Evolutionary conservation across 805 yeast genomes (phyloP).

Genomic region (Kodamaea nitidulidarum): DNA sequence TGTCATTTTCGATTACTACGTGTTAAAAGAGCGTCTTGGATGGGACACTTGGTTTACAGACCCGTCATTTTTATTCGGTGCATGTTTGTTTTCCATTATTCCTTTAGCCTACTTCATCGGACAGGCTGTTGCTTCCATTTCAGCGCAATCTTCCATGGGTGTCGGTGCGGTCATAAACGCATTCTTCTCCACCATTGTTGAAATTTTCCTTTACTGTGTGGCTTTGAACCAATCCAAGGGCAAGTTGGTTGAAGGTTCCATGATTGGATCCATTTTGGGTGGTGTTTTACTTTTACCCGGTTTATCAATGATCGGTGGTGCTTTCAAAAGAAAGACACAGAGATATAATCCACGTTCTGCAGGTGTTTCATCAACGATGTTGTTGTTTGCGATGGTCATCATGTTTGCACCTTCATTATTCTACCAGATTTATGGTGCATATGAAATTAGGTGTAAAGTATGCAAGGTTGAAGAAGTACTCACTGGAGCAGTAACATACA

Average conservation of each 20-base stretch:
- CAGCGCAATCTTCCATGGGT: slow-evolving; percentile 98
- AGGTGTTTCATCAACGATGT: slow-evolving; percentile 95
- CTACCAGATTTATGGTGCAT: slow-evolving; percentile 85
- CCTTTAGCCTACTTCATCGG: slow-evolving; percentile 97
- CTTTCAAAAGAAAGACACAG: slow-evolving; percentile 86
- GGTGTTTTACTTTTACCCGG: slow-evolving; percentile 93
- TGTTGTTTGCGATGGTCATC: slow-evolving; percentile 82
- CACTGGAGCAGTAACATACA: background rate
- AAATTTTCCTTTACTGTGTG: slow-evolving; percentile 86
- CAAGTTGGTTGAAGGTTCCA: slow-evolving; percentile 87
- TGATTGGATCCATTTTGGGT: slow-evolving; percentile 90
- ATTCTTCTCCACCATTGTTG: slow-evolving; percentile 93
- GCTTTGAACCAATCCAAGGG: slow-evolving; percentile 86
- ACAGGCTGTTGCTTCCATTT: slow-evolving; percentile 98
- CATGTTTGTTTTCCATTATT: slow-evolving; percentile 78
- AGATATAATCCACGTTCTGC: slow-evolving; percentile 94
- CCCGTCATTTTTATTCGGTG: slow-evolving; percentile 62
- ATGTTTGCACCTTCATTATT: slow-evolving; percentile 91
- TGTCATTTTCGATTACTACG: slow-evolving; percentile 73
- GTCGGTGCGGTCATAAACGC: slow-evolving; percentile 98
- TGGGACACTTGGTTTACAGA: slow-evolving; percentile 48
- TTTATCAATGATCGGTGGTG: slow-evolving; percentile 96
- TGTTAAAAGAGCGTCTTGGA: slow-evolving; percentile 45
- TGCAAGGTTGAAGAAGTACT: slow-evolving; percentile 33
- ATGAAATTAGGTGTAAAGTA: slow-evolving; percentile 66